These are phyloP conservation scores for Sclerotinia spermophila DNA, from an alignment of 2,329 filamentous ascomycete species.

Conservation along the genomic window DNA sequence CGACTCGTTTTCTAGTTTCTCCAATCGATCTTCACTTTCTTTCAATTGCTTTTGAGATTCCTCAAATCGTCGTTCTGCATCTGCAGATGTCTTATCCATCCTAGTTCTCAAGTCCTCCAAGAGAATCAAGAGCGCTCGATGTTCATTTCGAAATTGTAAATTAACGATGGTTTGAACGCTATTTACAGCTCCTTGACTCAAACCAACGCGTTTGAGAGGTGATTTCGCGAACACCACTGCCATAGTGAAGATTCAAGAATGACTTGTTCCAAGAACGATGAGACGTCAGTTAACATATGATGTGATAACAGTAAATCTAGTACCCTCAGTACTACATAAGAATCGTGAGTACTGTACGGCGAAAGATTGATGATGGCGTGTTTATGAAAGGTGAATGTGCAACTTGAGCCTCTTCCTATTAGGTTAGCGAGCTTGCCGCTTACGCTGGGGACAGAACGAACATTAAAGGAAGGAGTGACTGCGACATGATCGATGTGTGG, in stretches of 20 bases:
- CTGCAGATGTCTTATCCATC: neutral
- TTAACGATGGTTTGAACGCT: neutral
- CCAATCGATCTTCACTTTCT: neutral
- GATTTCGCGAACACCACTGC: neutral
- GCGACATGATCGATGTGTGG: neutral
- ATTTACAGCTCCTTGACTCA: neutral
- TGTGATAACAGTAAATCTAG: neutral
- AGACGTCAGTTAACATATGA: neutral
- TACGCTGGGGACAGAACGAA: neutral
- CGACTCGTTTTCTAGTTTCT: neutral
- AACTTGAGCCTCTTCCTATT: neutral
- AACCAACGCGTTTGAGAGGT: slow-evolving; percentile 1
- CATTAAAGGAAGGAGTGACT: neutral
- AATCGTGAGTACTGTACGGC: neutral
- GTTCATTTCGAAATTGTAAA: slow-evolving; percentile 7
- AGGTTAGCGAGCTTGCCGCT: neutral
- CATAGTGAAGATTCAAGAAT: neutral
- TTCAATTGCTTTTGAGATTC: neutral
- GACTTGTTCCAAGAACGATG: neutral
- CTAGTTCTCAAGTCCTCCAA: neutral
- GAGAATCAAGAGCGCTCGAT: neutral
- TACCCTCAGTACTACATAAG: too few species aligned
- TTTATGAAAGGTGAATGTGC: neutral
- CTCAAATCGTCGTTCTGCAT: neutral
- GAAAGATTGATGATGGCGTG: neutral